Base-by-base conservation (phyloP, 176 grass and related monocot species). In the Paspalum notatum region DNA sequence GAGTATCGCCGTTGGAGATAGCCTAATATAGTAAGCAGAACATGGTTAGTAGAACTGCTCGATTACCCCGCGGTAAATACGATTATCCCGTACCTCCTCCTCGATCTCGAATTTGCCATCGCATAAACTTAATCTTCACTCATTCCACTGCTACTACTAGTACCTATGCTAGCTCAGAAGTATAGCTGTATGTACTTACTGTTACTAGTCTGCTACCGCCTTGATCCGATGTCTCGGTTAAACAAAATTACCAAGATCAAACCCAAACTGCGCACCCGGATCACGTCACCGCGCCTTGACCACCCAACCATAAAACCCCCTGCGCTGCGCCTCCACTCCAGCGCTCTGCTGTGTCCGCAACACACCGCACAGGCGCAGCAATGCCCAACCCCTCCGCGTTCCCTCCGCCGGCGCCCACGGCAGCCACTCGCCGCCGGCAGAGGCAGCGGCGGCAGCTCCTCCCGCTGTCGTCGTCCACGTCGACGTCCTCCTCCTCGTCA, bases 251-350 rank as follows among this genome's bases (percentile, higher is more conserved):
- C 75, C 75, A 12, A 37, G 58, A 49, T 25, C 62, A 66, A 78
- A n/a, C 62, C 17, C 0, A n/a, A 5, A 1, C 44, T 20, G 56
- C 74, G 58, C 57, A 44, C 1, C 57, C 74, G 41, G 22, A 77
- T 20, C 75, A 78, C 75, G 75, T 64, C 75, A 78, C 44, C 56
- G 59, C 27, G 62, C 53, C 82, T 62, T 76, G 69, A n/a, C 43
- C 65, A n/a, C 43, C 73, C 75, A 39, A 80, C 81, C 62, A 89
- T 89, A 89, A 89, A 73, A 85, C 4, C 63, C 3, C 73, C 13
- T 52, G 9, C 51, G 57, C 72, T 21, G 6, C 38, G 41, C 47
- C 50, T 79, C 74, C 56, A 39, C 4, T 15, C 26, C 64, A 44
- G 7, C 40, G 8, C 47, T 68, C 7, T 53, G 8, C 47, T 68